Base-by-base conservation (phyloP, 2,329 filamentous ascomycete species). In the Phoma sp. region DNA sequence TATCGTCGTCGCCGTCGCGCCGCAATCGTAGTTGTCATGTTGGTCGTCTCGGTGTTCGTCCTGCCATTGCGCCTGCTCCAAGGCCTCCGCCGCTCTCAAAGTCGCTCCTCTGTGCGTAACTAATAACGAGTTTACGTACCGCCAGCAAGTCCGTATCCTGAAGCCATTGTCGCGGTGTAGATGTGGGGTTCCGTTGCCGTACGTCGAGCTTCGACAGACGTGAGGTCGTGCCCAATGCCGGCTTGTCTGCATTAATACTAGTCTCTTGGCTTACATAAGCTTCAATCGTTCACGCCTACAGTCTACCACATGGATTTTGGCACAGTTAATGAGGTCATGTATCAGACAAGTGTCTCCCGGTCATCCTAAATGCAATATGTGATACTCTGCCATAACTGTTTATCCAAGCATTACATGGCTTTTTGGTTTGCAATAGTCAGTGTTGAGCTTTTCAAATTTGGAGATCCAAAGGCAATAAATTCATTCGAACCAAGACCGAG, bases 131-230 rank as follows among this genome's bases (percentile, higher is more conserved):
- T 3, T 47, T 57, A 81, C 86, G 68, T 80, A 91, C 90, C 90
- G 78, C 90, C 90, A 75, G 86, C 83, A 77, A 96, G 82, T 77
- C 90, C 90, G 77, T 87, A 93, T 79, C 90, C 90, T 71, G 90
- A 93, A 78, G 90, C 83, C 90, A 93, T 93, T 72, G 68, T 78
- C 56, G 69, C 56, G 60, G 64, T 70, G 67, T 66, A 55, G 46
- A 57, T 65, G 66, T 67, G 65, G 62, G 66, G 63, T 65, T 62
- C 55, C 45, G 42, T 55, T 37, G 41, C 45, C 40, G 42, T 44
- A 40, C 29, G 23, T 46, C 33, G 49, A 57, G 59, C 55, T 60
- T 59, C 55, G 46, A 54, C 52, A 39, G 61, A 59, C 46, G 55
- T 64, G 61, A 62, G 53, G 61, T 62, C 52, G 50, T 49, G 50